Evolutionary conservation across 169 alveolate genomes (phyloP).

Genomic region (Miamiensis avidus): DNA sequence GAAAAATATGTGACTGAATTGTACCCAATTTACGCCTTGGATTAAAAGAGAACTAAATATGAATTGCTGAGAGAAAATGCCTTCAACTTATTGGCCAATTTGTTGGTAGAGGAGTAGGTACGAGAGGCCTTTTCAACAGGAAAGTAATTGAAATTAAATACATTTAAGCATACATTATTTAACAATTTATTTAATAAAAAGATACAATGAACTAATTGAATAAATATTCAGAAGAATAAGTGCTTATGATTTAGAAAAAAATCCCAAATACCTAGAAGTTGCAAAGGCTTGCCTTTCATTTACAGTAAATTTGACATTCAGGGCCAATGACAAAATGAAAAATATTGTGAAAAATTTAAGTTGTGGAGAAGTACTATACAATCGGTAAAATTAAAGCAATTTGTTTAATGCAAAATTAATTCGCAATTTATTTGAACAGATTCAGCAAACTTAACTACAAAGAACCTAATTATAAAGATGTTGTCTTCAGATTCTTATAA

Average conservation of each 20-base stretch:
- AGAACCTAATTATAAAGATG: background rate
- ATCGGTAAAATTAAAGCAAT: background rate
- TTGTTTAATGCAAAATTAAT: no score
- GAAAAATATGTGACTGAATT: background rate
- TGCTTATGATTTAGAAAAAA: background rate
- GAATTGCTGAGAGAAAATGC: slow-evolving; percentile 12
- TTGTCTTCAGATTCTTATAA: background rate
- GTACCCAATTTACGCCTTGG: background rate
- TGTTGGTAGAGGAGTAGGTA: slow-evolving; percentile 28
- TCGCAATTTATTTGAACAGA: background rate
- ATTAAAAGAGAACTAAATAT: background rate
- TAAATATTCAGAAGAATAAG: no score
- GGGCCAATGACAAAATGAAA: background rate
- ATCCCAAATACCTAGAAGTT: background rate
- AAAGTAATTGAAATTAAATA: background rate
- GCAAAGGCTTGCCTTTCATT: background rate
- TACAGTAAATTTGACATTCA: background rate
- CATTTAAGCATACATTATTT: no score
- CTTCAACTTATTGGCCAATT: slow-evolving; percentile 30
- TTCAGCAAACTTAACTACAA: background rate
- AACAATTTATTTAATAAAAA: background rate
- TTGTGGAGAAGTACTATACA: background rate
- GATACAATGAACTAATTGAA: background rate
- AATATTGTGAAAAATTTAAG: no score
- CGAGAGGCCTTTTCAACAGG: background rate